phyloP scores from a whole-genome alignment of 2,329 filamentous ascomycete genomes.

The Madurella fahalii region DNA sequence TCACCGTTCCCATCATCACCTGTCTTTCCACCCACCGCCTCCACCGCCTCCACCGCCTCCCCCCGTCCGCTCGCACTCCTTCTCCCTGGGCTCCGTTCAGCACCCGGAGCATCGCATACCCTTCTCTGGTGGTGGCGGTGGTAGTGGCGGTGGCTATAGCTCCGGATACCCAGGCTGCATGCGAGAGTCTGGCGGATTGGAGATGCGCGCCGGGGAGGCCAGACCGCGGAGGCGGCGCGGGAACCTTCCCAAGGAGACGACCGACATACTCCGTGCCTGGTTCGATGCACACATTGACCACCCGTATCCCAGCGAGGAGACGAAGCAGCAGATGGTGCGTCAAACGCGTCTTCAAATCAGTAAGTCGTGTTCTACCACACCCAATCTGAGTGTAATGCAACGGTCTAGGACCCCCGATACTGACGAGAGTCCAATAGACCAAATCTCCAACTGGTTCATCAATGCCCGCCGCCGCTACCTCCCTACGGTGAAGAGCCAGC shows the following conservation, averaged over 20 bases:
- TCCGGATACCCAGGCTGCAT: constrained; percentile 42
- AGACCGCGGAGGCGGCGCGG: constrained; percentile 65
- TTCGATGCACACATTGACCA: constrained; percentile 73
- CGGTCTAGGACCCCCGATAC: no score
- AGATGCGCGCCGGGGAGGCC: constrained; percentile 32
- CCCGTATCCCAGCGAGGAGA: constrained; percentile 82
- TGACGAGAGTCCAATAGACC: constrained; percentile 41
- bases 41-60: no score
- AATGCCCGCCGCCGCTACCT: constrained; percentile 67
- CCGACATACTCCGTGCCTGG: constrained; percentile 76
- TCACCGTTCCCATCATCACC: neutral
- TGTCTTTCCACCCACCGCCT: no score
- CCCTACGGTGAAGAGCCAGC: no score
- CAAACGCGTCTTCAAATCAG: constrained; percentile 75
- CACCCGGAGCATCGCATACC: constrained; percentile 40
- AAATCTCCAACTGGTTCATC: constrained; percentile 80
- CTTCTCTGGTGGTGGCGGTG: constrained; percentile 40
- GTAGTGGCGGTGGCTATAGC: constrained; percentile 35
- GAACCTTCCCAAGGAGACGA: constrained; percentile 87
- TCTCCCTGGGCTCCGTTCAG: constrained; percentile 42
- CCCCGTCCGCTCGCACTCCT: constrained; percentile 42
- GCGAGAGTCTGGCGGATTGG: constrained; percentile 32
- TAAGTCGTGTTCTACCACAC: constrained; percentile 39
- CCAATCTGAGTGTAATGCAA: constrained; percentile 19
- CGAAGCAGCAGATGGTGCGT: constrained; percentile 77